Conservation (phyloP, 2,329 filamentous ascomycete genomes). For the Penicillium janthinellum region DNA sequence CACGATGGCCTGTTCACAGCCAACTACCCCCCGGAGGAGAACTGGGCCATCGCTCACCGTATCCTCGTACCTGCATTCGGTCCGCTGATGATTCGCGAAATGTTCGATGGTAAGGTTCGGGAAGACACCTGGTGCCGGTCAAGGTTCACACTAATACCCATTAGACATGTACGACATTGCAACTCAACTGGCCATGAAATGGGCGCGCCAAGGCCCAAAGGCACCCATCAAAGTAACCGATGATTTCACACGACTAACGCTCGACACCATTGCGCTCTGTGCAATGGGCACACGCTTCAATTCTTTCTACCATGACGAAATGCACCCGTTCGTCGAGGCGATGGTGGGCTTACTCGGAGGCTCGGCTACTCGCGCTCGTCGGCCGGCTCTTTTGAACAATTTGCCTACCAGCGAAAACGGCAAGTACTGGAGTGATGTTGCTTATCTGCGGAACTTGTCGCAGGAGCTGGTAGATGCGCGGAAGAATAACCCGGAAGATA, state of each 20-base stretch:
- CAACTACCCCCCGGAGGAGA: slow-evolving; percentile 46
- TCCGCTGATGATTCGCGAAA: slow-evolving; percentile 46
- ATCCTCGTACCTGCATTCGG: slow-evolving; percentile 52
- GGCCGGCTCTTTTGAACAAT: slow-evolving; percentile 50
- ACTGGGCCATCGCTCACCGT: slow-evolving; percentile 66
- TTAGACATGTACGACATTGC: slow-evolving; percentile 45
- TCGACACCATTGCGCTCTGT: slow-evolving; percentile 72
- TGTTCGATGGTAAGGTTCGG: slow-evolving; percentile 41
- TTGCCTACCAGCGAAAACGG: slow-evolving; percentile 44
- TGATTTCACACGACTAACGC: slow-evolving; percentile 71
- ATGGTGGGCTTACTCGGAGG: slow-evolving; percentile 67
- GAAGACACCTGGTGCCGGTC: not conserved
- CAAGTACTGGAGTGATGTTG: slow-evolving; percentile 36
- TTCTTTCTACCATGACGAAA: slow-evolving; percentile 67
- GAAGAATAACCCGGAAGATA: slow-evolving; percentile 56
- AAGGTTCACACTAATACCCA: not conserved
- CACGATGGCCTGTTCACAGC: slow-evolving; percentile 70
- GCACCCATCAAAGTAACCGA: slow-evolving; percentile 62
- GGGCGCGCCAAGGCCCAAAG: slow-evolving; percentile 54
- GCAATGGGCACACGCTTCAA: slow-evolving; percentile 75
- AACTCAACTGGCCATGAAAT: slow-evolving; percentile 44
- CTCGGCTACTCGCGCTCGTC: slow-evolving; percentile 53
- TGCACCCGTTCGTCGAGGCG: slow-evolving; percentile 70
- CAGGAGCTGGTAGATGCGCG: slow-evolving; percentile 63
- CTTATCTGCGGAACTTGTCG: slow-evolving; percentile 56